Base-by-base conservation (phyloP, 768 basidiomycete genomes). In the Rhodocollybia butyracea region DNA sequence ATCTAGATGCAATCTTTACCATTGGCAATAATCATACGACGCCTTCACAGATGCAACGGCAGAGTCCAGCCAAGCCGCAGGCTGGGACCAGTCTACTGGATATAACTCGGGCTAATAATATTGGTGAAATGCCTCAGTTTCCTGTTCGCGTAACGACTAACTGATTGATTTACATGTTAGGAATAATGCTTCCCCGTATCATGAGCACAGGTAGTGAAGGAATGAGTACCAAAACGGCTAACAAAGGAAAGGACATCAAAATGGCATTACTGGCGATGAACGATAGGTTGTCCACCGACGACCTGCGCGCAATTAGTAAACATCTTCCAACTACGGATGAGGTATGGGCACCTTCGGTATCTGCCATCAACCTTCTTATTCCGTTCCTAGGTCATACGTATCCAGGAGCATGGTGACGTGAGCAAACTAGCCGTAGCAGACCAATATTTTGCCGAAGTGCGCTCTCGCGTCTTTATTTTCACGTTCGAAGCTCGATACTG, bases 241-340 rank as follows among this genome's bases (percentile, higher is more conserved):
- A n/a, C n/a, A n/a, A n/a, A n/a, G n/a, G n/a, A n/a, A n/a, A n/a
- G n/a, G n/a, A n/a, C n/a, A n/a, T n/a, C n/a, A n/a, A n/a, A n/a
- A n/a, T n/a, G 41, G 88, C 91, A 0, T 67, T 96, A 3, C 66
- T 95, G 19, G 80, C 83, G 38, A 59, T 95, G 5, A 85, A 94
- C 58, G 92, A 94, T 2, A 76, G 68, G 41, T 70, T 95, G 5
- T 78, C 84, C 0, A 68, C 85, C n/a, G 94, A 96, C 60, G 80
- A 89, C 61, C 73, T 98, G 15, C 88, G 79, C 63, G 81, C 84
- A 0, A 83, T 96, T 60, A 79, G 82, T 62, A 84, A 82, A 56
- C 85, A 90, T 52, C 70, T 89, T 5, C 94, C 94, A 2, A 90
- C 88, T 0, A n/a, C 74, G 0, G 94, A 96, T 46, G 94, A 98